Conservation (phyloP, 352 stramenopile species). For the Blastocystis sp. region DNA sequence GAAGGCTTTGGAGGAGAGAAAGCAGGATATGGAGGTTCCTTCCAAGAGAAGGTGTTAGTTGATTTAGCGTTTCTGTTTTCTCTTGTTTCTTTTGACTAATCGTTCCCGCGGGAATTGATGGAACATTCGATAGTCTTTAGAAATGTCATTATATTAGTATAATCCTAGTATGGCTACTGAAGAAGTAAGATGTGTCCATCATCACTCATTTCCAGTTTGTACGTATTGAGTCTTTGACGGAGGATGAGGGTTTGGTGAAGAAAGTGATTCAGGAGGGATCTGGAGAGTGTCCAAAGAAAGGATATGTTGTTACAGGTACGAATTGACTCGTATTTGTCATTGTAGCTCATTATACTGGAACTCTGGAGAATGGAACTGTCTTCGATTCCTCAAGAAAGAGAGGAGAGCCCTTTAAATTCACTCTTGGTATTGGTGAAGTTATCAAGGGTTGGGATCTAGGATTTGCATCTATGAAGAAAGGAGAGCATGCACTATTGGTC, state of each 20-base stretch:
- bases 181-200: background rate
- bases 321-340: conserved; percentile 70
- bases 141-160: background rate
- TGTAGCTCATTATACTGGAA: conserved; percentile 87
- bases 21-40: conserved; percentile 42
- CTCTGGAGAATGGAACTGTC: conserved; percentile 82
- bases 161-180: background rate
- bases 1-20: conserved; percentile 52
- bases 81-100: background rate
- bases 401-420: conserved; percentile 70
- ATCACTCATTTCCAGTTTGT: conserved; percentile 20
- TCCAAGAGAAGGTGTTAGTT: conserved; percentile 56
- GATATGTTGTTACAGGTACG: conserved; percentile 70
- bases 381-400: conserved; percentile 85
- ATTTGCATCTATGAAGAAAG: conserved; percentile 69
- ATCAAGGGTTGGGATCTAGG: conserved; percentile 73
- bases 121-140: background rate
- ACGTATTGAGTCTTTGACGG: conserved; percentile 24
- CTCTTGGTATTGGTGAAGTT: conserved; percentile 70
- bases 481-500: conserved; percentile 69
- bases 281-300: conserved; percentile 72
- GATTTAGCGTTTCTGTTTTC: background rate
- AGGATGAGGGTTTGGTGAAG: conserved; percentile 81
- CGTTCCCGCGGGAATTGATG: background rate
- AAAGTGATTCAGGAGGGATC: conserved; percentile 79